Evolutionary conservation across 2,329 filamentous ascomycete species (phyloP), one percentile per base, ranked within the genome.

Genomic region (Botrytis paeoniae): DNA sequence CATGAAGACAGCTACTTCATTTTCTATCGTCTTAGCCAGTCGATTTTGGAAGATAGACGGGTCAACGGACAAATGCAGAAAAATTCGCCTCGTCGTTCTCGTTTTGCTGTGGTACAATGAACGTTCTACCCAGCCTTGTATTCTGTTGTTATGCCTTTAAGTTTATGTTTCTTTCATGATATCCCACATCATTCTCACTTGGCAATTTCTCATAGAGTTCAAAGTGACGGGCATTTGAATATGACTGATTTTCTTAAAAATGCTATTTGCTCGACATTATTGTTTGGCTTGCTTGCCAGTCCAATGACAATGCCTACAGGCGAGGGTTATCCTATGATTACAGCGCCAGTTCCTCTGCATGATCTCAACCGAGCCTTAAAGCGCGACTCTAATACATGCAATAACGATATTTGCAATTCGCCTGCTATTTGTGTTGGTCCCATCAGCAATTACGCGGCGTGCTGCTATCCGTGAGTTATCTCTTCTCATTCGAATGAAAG

Each of bases 371-470:
- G 65, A 59, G 65, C 48, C 7, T 59, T 57, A 5, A 59, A 59
- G 35, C 35, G 48, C 37, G 65, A 69, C 48, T 41, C 35, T 32
- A 16, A 32, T 14, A 43, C 48, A 59, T 69, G 48, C 48, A 59
- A 69, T 32, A 57, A 39, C 16, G n/a, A 59, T 5, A 59, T 69
- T 32, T 69, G 48, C 37, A 41, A 39, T 29, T 69, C 32, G 9
- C 48, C 48, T 54, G 35, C 45, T 39, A 59, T 51, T 59, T 69
- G 65, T 29, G 16, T 12, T 69, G 65, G 48, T 29, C 65, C 65
- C 8, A 25, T 59, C 8, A 37, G 51, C 7, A 59, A 69, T 25
- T 29, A 22, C 37, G 66, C 10, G n/a, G 20, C 10, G n/a, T 69
- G 66, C 16, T 69, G 66, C 51, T n/a, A 29, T 25, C 66, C 66